A percentile compares a stretch with the other conserved stretches of the same genome.
Evolutionary conservation across 2,329 filamentous ascomycete genomes (phyloP).

Genomic region (Epichloe uncinata): DNA sequence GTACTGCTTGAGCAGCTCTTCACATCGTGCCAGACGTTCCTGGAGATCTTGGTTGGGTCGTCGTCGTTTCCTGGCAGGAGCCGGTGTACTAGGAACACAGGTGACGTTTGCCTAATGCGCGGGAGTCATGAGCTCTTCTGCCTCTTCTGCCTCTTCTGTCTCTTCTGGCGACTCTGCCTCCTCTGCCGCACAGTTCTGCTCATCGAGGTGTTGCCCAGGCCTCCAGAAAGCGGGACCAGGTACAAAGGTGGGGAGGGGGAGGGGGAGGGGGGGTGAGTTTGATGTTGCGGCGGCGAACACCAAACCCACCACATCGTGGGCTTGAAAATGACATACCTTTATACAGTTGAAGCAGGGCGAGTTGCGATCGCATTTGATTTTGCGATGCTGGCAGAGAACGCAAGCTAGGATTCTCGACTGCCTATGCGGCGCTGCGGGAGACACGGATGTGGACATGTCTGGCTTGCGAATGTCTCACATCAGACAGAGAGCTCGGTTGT

Average conservation of each 20-base stretch:
- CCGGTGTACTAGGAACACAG: slow-evolving; percentile 46
- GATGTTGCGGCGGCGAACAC: neutral
- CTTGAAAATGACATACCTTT: slow-evolving; percentile 31
- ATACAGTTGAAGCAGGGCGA: slow-evolving; percentile 47
- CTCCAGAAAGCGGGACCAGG: neutral
- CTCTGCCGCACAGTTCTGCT: neutral
- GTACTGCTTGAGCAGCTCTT: slow-evolving; percentile 45
- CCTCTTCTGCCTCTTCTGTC: too few relatives aligned
- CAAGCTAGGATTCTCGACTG: slow-evolving; percentile 37
- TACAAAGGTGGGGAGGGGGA: neutral
- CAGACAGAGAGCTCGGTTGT: slow-evolving; percentile 6
- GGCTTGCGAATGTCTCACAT: slow-evolving; percentile 15
- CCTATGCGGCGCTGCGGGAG: slow-evolving; percentile 20
- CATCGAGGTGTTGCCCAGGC: neutral
- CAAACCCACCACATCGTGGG: neutral
- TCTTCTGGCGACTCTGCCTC: too few relatives aligned
- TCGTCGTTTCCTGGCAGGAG: slow-evolving; percentile 44
- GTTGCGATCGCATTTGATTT: slow-evolving; percentile 48
- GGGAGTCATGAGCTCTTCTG: slow-evolving; percentile 4
- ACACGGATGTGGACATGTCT: slow-evolving; percentile 20
- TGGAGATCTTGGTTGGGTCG: slow-evolving; percentile 49
- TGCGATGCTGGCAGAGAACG: slow-evolving; percentile 46
- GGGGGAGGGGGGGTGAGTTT: neutral
- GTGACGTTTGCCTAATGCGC: slow-evolving; percentile 39
- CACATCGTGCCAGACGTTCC: slow-evolving; percentile 44